phyloP scores from a whole-genome alignment of 2,329 filamentous ascomycete species.

The Nemania sp. region DNA sequence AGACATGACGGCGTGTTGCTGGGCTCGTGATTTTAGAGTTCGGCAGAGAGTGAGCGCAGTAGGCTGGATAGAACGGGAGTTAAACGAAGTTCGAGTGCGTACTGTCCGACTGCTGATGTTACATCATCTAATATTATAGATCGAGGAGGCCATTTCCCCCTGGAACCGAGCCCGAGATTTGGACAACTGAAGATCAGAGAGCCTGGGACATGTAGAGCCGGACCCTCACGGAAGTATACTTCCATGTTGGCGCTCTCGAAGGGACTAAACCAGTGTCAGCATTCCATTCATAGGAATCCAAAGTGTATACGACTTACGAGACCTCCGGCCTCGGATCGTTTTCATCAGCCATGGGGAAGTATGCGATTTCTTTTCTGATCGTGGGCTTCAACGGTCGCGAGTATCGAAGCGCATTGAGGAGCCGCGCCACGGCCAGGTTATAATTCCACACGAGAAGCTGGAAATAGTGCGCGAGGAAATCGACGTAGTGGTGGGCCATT shows the following conservation, averaged over 20 bases:
- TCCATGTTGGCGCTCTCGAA: slow-evolving; percentile 14
- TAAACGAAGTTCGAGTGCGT: not conserved
- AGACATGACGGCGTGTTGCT: no score
- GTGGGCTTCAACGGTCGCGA: not conserved
- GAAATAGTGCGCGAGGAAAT: slow-evolving; percentile 10
- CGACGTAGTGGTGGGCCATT: slow-evolving; percentile 18
- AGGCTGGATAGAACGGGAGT: not conserved
- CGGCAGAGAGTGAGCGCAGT: not conserved
- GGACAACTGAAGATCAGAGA: slow-evolving; percentile 11
- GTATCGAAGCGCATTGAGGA: slow-evolving; percentile 5
- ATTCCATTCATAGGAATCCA: not conserved
- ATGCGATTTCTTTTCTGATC: slow-evolving; percentile 7
- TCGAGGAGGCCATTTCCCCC: not conserved
- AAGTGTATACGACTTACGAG: slow-evolving; percentile 7
- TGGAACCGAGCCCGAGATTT: not conserved
- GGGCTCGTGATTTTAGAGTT: no score
- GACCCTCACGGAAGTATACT: slow-evolving; percentile 9
- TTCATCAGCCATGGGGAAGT: slow-evolving; percentile 15
- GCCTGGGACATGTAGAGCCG: slow-evolving; percentile 8
- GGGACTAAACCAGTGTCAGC: slow-evolving; percentile 14
- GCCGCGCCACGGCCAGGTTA: slow-evolving; percentile 12
- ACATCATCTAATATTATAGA: slow-evolving; percentile 23
- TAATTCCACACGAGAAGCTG: slow-evolving; percentile 15
- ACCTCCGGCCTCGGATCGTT: slow-evolving; percentile 13
- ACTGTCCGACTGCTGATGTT: slow-evolving; percentile 24